Evolutionary conservation across 768 basidiomycete species (phyloP).

Genomic region (Pholiota molesta): DNA sequence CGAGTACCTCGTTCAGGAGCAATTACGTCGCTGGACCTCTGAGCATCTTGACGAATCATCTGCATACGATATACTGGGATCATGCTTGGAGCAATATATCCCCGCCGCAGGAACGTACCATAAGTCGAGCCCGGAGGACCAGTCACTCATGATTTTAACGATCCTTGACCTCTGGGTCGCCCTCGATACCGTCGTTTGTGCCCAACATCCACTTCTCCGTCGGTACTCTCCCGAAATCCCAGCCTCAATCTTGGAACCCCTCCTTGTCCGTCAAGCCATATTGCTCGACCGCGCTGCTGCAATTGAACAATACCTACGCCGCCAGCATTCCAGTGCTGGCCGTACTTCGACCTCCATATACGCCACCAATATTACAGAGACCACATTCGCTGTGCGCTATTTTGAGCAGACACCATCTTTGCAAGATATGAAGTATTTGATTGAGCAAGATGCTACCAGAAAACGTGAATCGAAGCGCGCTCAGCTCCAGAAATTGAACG

Average conservation of each 20-base stretch:
- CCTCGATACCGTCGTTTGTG: constrained; percentile 40
- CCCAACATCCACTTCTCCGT: constrained; percentile 37
- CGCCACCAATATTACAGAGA: constrained; percentile 12
- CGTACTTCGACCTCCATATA: constrained; percentile 35
- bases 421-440: constrained; percentile 25
- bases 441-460: constrained; percentile 28
- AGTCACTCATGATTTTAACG: constrained; percentile 48
- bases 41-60: constrained; percentile 15
- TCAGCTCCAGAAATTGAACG: constrained; percentile 29
- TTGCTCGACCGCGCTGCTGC: constrained; percentile 30
- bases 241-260: constrained; percentile 34
- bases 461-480: constrained; percentile 21
- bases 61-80: constrained; percentile 26
- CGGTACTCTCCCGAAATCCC: constrained; percentile 52
- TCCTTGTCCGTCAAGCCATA: constrained; percentile 39
- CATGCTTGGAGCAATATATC: constrained; percentile 24
- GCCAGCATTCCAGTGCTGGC: constrained; percentile 23
- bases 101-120: constrained; percentile 28
- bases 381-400: constrained; percentile 38
- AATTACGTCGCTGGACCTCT: constrained; percentile 36
- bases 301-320: constrained; percentile 32
- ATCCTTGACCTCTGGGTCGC: constrained; percentile 52
- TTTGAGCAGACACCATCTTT: constrained; percentile 27
- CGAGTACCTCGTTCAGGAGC: constrained; percentile 33
- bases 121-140: constrained; percentile 36